phyloP scores from a whole-genome alignment of 2,329 filamentous ascomycete species.

The Fusarium sp. region DNA sequence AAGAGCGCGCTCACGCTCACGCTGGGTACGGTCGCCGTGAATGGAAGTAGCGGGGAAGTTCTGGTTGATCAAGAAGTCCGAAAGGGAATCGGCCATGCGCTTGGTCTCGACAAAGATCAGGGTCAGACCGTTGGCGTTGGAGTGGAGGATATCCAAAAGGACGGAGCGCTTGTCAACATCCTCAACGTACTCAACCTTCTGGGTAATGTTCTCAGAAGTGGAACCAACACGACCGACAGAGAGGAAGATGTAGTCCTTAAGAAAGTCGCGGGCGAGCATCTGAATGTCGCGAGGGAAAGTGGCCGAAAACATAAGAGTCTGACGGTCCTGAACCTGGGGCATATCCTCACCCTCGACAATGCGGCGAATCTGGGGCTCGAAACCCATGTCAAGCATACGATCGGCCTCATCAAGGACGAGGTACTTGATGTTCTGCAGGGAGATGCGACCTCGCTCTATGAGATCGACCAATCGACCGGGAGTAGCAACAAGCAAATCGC shows the following conservation, averaged over 20 bases:
- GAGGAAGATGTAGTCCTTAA: constrained; percentile 99
- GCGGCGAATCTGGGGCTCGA: constrained; percentile 98
- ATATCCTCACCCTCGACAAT: constrained; percentile 99
- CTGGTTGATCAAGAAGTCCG: constrained; percentile 98
- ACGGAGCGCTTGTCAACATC: constrained; percentile 98
- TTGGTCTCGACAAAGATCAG: constrained; percentile 99
- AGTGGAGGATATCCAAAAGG: constrained; percentile 96
- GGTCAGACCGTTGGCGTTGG: constrained; percentile 87
- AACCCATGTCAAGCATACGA: constrained; percentile 99
- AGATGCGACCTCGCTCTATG: constrained; percentile 98
- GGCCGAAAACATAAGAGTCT: constrained; percentile 99
- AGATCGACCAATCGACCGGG: constrained; percentile 97
- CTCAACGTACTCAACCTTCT: constrained; percentile 98
- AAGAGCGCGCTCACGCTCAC: constrained; percentile 96
- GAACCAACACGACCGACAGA: constrained; percentile 98
- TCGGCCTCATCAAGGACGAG: constrained; percentile 98
- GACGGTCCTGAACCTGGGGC: constrained; percentile 83
- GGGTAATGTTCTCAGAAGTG: constrained; percentile 99
- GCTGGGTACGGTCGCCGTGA: constrained; percentile 97
- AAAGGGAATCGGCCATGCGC: constrained; percentile 98
- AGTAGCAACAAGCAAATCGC: constrained; percentile 95
- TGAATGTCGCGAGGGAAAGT: constrained; percentile 99
- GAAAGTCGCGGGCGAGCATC: constrained; percentile 97
- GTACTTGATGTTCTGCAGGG: constrained; percentile 98
- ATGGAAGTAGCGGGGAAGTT: constrained; percentile 98